Percentiles rank a stretch among this genome's conserved stretches.
Conservation (phyloP, 2,329 filamentous ascomycete genomes). For the Cladosporium cucumerinum region DNA sequence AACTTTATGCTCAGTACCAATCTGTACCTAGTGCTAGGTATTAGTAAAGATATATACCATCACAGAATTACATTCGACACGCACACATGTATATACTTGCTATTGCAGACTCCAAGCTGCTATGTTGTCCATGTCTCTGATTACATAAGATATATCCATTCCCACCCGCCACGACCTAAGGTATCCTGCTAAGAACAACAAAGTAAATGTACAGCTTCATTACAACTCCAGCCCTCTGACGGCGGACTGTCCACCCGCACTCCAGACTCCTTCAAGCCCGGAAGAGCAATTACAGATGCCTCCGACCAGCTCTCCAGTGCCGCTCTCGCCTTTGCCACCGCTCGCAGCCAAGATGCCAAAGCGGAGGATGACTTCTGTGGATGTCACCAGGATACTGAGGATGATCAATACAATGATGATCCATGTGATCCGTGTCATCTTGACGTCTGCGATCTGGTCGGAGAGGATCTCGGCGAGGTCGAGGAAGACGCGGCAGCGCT, state of each 20-base stretch:
- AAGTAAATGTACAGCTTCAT: background rate
- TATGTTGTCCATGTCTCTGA: background rate
- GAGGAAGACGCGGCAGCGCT: conserved; percentile 92
- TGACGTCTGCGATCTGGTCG: conserved; percentile 86
- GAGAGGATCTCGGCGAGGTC: conserved; percentile 93
- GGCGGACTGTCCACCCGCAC: background rate
- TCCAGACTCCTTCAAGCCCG: conserved; percentile 8
- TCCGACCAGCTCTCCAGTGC: background rate
- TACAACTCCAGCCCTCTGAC: conserved; percentile 5
- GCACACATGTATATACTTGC: background rate
- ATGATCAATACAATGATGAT: conserved; percentile 95
- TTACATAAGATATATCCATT: background rate
- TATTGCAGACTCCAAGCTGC: background rate
- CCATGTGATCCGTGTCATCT: conserved; percentile 96
- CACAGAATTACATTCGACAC: background rate
- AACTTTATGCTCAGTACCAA: too few species aligned
- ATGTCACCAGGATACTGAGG: conserved; percentile 85
- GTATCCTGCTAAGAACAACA: background rate
- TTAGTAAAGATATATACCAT: background rate
- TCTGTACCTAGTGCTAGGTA: background rate
- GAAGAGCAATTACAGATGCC: conserved; percentile 9
- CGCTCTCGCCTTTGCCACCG: conserved; percentile 5
- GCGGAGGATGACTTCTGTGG: conserved; percentile 80
- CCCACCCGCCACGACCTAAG: background rate
- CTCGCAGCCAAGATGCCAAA: conserved; percentile 65